These are phyloP conservation scores for Tulasnella sp. DNA, from an alignment of 768 basidiomycete genomes.

Conservation along the genomic window DNA sequence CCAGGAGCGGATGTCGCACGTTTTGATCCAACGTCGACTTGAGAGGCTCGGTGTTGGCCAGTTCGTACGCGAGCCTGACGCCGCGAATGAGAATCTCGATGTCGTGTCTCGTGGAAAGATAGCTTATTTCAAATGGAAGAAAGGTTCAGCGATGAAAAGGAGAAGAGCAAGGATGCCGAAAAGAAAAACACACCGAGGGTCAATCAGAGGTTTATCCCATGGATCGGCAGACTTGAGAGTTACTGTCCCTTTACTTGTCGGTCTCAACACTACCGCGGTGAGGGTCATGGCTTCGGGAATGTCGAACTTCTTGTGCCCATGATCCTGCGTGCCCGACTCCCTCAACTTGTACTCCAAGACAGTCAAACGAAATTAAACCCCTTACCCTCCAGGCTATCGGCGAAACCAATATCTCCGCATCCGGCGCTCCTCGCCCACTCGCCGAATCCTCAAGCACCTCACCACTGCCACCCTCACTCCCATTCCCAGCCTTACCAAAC, in stretches of 20 bases:
- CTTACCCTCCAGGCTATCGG: not conserved
- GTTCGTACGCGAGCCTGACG: not conserved
- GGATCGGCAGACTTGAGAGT: not conserved
- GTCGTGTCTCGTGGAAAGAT: not conserved
- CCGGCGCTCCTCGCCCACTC: constrained; percentile 14
- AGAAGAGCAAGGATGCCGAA: not conserved
- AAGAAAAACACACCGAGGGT: not conserved
- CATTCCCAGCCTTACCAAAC: no score
- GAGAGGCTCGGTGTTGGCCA: constrained; percentile 2
- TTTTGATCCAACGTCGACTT: constrained; percentile 32
- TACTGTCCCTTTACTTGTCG: not conserved
- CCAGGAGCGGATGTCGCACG: constrained; percentile 36
- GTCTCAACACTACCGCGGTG: not conserved
- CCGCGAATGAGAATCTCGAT: constrained; percentile 3
- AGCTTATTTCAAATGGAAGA: not conserved
- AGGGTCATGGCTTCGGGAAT: not conserved
- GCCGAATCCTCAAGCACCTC: constrained; percentile 9
- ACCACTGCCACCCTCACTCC: not conserved
- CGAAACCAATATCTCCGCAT: constrained; percentile 18
- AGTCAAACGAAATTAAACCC: not conserved
- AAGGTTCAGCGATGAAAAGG: not conserved
- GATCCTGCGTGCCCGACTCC: not conserved
- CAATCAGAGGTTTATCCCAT: not conserved
- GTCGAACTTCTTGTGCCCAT: not conserved
- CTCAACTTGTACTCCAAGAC: not conserved